phyloP scores from a whole-genome alignment of 345 rosid genomes.

The Arabidopsis arenosa region DNA sequence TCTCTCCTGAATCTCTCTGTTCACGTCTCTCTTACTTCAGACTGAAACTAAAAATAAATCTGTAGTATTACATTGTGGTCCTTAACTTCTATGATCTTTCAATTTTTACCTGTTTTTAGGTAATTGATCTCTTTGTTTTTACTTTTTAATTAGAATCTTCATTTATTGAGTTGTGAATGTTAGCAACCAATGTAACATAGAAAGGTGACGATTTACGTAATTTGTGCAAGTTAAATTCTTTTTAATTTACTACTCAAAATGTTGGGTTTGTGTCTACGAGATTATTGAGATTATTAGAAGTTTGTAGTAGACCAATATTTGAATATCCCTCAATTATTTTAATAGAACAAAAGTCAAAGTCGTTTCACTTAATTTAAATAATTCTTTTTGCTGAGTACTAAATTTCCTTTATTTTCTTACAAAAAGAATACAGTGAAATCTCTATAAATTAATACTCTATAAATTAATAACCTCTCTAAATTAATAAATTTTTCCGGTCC shows the following conservation, averaged over 20 bases:
- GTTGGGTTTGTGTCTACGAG: too few relatives aligned
- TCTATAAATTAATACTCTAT: too few relatives aligned
- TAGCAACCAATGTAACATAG: neutral
- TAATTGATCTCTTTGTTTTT: constrained; percentile 3
- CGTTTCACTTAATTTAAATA: too few relatives aligned
- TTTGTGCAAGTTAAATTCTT: neutral
- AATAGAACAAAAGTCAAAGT: neutral
- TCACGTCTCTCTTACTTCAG: neutral
- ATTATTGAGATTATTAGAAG: too few relatives aligned
- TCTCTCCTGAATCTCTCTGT: constrained; percentile 33
- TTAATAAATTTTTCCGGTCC: too few relatives aligned
- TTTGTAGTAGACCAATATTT: too few relatives aligned
- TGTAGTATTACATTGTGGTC: constrained; percentile 26
- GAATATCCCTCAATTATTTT: too few relatives aligned
- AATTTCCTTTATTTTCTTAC: neutral
- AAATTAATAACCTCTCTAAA: too few relatives aligned
- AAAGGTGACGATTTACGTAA: neutral
- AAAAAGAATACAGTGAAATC: too few relatives aligned
- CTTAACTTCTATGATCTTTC: constrained; percentile 32
- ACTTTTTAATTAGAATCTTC: neutral
- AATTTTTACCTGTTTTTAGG: constrained; percentile 16
- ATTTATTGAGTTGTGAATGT: neutral
- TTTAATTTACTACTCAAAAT: neutral
- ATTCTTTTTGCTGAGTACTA: neutral
- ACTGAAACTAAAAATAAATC: neutral